Conservation (phyloP, 2,329 filamentous ascomycete genomes). For the Hypoxylon sp. region DNA sequence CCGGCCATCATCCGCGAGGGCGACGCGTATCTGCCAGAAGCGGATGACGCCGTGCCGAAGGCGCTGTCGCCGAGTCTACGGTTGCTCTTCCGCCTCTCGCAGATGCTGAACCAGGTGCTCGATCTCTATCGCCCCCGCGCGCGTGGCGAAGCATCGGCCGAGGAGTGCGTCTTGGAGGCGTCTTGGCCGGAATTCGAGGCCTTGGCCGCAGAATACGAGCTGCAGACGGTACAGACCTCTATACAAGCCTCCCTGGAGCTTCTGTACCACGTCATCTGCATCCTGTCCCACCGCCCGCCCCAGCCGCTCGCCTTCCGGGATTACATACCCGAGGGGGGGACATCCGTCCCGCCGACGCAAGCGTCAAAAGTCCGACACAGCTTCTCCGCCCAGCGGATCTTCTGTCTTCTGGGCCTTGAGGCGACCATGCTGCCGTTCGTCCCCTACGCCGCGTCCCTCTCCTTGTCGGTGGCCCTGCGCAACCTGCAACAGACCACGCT, state of each 20-base stretch:
- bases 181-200: constrained; percentile 25
- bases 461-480: constrained; percentile 17
- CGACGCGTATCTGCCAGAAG: constrained; percentile 17
- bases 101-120: constrained; percentile 25
- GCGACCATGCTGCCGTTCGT: constrained; percentile 20
- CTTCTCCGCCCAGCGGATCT: constrained; percentile 20
- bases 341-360: background rate
- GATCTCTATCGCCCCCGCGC: constrained; percentile 18
- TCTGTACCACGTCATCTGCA: constrained; percentile 16
- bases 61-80: constrained; percentile 8
- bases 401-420: constrained; percentile 3
- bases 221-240: constrained; percentile 1
- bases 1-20: constrained; percentile 10
- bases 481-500: constrained; percentile 12
- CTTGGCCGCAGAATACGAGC: constrained; percentile 8
- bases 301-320: background rate
- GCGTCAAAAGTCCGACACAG: constrained; percentile 14
- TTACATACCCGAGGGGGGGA: background rate
- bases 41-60: background rate
- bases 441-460: constrained; percentile 26
- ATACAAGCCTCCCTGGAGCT: constrained; percentile 18
- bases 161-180: constrained; percentile 19
- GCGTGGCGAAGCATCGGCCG: constrained; percentile 5
- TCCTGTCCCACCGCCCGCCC: constrained; percentile 23
- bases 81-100: constrained; percentile 15